Evolutionary conservation across 176 grass and related monocot species (phyloP).

Genomic region (Avena atlantica): DNA sequence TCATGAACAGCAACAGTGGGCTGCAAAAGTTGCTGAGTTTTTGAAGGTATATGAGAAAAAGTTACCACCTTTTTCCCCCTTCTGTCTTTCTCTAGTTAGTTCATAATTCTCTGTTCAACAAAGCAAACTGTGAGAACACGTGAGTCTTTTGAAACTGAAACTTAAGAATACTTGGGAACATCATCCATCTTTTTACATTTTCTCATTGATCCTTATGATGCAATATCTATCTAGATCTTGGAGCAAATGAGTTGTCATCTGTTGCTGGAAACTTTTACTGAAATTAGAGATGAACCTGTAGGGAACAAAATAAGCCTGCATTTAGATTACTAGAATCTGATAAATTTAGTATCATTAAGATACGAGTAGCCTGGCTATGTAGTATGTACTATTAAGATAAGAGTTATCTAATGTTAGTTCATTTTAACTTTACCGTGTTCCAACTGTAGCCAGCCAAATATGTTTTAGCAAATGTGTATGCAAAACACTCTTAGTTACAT

Average conservation of each 20-base stretch:
- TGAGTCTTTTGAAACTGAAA: conserved; percentile 22
- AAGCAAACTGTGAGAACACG: background rate
- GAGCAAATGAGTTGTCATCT: background rate
- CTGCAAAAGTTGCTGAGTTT: conserved; percentile 82
- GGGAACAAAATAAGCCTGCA: background rate
- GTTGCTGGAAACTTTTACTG: background rate
- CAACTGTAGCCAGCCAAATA: background rate
- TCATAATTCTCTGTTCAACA: background rate
- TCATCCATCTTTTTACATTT: conserved; percentile 1
- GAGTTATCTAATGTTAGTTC: background rate
- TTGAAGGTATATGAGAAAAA: conserved; percentile 76
- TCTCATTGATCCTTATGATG: background rate
- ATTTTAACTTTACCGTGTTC: conserved; percentile 21
- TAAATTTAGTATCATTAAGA: background rate
- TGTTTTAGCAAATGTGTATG: conserved; percentile 6
- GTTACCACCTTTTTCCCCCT: conserved; percentile 14
- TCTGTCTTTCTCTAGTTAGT: conserved; percentile 21
- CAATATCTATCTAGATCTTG: conserved; percentile 7
- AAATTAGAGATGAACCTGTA: conserved; percentile 1
- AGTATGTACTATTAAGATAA: background rate
- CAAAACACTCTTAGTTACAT: conserved; percentile 18
- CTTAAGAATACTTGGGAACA: background rate
- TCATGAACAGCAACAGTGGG: conserved; percentile 85
- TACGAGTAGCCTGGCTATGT: background rate
- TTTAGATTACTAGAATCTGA: conserved; percentile 26